These are phyloP conservation scores for Acer saccharum DNA, from an alignment of 345 rosid genomes.

Conservation along the genomic window DNA sequence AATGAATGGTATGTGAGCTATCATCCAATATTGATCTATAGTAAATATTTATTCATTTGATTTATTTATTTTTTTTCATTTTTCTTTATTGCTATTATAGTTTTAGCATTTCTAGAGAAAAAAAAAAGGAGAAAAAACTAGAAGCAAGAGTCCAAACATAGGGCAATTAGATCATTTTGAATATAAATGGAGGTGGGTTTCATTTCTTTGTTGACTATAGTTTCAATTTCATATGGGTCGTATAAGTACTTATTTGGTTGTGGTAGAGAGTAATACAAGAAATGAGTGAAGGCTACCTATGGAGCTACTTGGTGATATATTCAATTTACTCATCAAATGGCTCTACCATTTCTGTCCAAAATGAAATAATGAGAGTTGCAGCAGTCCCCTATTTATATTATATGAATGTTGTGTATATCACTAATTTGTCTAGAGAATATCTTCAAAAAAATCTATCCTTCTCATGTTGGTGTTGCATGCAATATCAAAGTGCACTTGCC, in stretches of 20 bases:
- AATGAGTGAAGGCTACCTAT: slow-evolving; percentile 23
- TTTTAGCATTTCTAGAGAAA: neutral
- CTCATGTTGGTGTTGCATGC: neutral
- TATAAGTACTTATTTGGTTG: slow-evolving; percentile 24
- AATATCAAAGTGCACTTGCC: neutral
- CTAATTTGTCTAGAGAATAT: neutral
- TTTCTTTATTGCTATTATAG: neutral
- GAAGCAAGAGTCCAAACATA: slow-evolving; percentile 9
- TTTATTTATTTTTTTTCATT: neutral
- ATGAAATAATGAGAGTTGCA: slow-evolving; percentile 23
- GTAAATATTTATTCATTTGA: neutral
- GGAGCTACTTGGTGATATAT: slow-evolving; percentile 22
- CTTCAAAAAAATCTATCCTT: neutral
- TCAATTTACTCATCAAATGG: slow-evolving; percentile 31
- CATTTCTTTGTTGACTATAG: slow-evolving; percentile 60
- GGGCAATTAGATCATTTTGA: slow-evolving; percentile 26
- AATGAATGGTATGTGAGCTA: neutral
- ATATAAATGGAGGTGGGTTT: slow-evolving; percentile 16
- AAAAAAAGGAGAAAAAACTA: neutral
- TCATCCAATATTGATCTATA: neutral
- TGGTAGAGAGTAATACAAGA: slow-evolving; percentile 22
- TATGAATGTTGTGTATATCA: neutral
- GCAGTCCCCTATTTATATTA: neutral
- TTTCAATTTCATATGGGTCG: slow-evolving; percentile 25
- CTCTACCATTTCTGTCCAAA: slow-evolving; percentile 17